A percentile compares a stretch with the other conserved stretches of the same genome.
phyloP scores from a whole-genome alignment of 352 stramenopile genomes.

The Phytopythium sindhum region DNA sequence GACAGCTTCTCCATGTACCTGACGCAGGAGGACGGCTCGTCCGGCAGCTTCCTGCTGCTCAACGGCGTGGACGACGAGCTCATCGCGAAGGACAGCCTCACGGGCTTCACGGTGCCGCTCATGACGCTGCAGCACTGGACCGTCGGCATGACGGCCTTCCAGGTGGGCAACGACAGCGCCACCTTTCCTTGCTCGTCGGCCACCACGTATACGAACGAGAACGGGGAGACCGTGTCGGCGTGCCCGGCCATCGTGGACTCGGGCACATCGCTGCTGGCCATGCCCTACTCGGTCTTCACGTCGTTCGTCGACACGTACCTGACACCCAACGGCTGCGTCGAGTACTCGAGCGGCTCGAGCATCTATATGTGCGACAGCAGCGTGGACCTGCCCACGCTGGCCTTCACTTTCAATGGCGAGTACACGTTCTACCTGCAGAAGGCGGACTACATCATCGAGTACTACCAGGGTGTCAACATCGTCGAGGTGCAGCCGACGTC shows the following conservation, averaged over 20 bases:
- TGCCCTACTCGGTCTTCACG: conserved; percentile 40
- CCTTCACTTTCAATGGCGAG: conserved; percentile 47
- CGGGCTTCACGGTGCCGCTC: conserved; percentile 40
- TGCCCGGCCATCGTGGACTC: conserved; percentile 63
- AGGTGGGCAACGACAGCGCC: conserved; percentile 33
- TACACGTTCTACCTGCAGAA: conserved; percentile 59
- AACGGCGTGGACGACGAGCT: conserved; percentile 63
- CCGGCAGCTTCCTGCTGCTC: conserved; percentile 63
- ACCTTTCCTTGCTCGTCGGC: conserved; percentile 41
- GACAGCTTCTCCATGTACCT: conserved; percentile 70
- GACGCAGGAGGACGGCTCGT: conserved; percentile 28
- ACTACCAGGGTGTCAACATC: conserved; percentile 23
- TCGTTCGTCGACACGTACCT: conserved; percentile 44
- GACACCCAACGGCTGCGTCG: conserved; percentile 25
- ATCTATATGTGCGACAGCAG: conserved; percentile 58
- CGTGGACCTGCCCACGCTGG: conserved; percentile 43
- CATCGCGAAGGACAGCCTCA: conserved; percentile 42
- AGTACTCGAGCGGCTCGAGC: conserved; percentile 21
- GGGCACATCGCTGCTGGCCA: conserved; percentile 54
- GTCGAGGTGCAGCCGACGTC: conserved; percentile 45
- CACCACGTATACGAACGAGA: conserved; percentile 7
- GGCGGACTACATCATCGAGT: conserved; percentile 51
- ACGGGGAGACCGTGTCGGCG: conserved; percentile 1
- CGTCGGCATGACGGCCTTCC: conserved; percentile 60
- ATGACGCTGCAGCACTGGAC: conserved; percentile 62